Conservation (phyloP, 2,329 filamentous ascomycete genomes). For the Mycosphaerella sp. region DNA sequence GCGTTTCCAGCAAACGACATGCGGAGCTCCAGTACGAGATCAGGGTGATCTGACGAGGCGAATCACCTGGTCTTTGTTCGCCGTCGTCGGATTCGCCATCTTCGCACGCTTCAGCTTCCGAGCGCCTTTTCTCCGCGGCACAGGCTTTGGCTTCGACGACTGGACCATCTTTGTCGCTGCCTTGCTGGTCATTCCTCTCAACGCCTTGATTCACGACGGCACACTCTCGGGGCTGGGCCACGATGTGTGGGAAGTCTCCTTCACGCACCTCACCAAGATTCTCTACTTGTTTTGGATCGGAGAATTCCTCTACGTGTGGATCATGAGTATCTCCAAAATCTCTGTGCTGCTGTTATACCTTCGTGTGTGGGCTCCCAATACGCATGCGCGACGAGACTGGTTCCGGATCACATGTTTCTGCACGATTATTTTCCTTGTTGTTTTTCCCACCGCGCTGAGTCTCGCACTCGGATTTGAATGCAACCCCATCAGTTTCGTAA, state of each 20-base stretch:
- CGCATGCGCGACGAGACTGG: slow-evolving; percentile 1
- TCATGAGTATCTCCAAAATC: slow-evolving; percentile 11
- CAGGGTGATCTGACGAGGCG: slow-evolving; percentile 2
- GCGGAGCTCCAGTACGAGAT: slow-evolving; percentile 2
- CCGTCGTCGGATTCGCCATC: not conserved
- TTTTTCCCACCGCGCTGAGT: slow-evolving; percentile 8
- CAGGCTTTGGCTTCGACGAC: slow-evolving; percentile 9
- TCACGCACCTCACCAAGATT: slow-evolving; percentile 8
- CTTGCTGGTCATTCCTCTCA: slow-evolving; percentile 2
- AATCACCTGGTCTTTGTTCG: slow-evolving; percentile 2
- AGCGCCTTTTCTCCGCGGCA: slow-evolving; percentile 2
- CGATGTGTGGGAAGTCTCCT: slow-evolving; percentile 9
- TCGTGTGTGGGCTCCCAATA: slow-evolving; percentile 3
- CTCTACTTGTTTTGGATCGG: slow-evolving; percentile 12
- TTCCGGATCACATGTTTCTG: slow-evolving; percentile 5
- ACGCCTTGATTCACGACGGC: slow-evolving; percentile 1
- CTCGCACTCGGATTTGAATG: slow-evolving; percentile 11
- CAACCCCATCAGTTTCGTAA: slow-evolving; percentile 12
- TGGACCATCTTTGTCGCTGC: slow-evolving; percentile 6
- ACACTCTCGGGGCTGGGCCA: slow-evolving; percentile 5
- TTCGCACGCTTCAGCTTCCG: slow-evolving; percentile 9
- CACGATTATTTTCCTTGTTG: slow-evolving; percentile 1
- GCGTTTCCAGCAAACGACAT: slow-evolving; percentile 1
- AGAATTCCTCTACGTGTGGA: slow-evolving; percentile 11
- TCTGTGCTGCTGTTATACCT: slow-evolving; percentile 11